Base-by-base conservation (phyloP, 108 stramenopile genomes). In the Chaetoceros tenuissimus region DNA sequence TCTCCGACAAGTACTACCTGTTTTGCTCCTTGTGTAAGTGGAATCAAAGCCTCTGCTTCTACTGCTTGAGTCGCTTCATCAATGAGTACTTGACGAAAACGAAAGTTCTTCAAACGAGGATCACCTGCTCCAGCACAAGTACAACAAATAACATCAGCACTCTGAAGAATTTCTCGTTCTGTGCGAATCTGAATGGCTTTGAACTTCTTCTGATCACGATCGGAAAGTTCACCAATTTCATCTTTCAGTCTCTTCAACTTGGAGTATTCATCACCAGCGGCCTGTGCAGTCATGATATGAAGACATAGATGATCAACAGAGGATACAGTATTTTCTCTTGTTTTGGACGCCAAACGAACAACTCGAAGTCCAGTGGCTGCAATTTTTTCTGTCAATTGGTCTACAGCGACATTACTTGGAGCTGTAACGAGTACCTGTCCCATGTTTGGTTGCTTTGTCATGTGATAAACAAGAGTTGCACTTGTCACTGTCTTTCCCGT, bases 31-130 rank as follows among this genome's bases (percentile, higher is more conserved):
- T 93, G 76, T 26, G 95, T 91, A 57, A 96, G 76, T 0, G 98
- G 98, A 66, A 99, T 97, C 59, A 99, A 67, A 21, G 84, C 89
- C 71, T 99, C 98, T 13, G 97, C 94, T 74, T 99, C 98, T 61
- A 96, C 93, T 23, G 98, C 98, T 62, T 99, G 98, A 5, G 98
- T 99, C 3, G 96, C 96, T 66, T 99, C 98, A 67, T 99, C 98
- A 74, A 99, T 93, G 53, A 99, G 63, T 26, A 99, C 96, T 69
- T 96, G 95, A 46, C 92, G 83, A 64, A 99, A 98, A 16, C 92
- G 88, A 49, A 94, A 89, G 64, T 96, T 94, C 66, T 85, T 85
- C 31, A 99, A 70, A 45, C 98, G 90, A 3, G 94, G 89, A 65
- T 99, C 98, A 17, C 95, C 98, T 25, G 98, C 97, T 30, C 95